Evolutionary conservation across 2,329 filamentous ascomycete genomes (phyloP).

Genomic region (Paecilomyces dactylethromorphus): DNA sequence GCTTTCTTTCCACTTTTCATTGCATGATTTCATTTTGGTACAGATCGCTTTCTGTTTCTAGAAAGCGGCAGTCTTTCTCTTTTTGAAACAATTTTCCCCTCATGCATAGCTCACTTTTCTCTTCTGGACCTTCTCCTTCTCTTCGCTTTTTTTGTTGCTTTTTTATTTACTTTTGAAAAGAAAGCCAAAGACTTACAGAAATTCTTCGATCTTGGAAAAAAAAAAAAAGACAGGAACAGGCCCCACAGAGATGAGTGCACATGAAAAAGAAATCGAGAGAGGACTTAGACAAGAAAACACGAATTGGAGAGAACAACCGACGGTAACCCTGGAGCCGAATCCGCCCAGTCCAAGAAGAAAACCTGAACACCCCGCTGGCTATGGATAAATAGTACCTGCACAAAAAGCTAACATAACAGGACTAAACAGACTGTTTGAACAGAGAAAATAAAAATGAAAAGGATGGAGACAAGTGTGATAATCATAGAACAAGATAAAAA

Average conservation of each 20-base stretch:
- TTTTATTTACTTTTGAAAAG: not conserved
- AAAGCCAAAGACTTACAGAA: not conserved
- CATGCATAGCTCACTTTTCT: not conserved
- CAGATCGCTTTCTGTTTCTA: not conserved
- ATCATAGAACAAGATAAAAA: not conserved
- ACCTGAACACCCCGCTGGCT: not conserved
- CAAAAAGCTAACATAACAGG: slow-evolving; percentile 4
- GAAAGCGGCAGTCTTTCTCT: too few species aligned
- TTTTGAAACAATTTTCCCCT: too few species aligned
- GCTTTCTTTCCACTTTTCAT: not conserved
- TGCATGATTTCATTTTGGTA: not conserved
- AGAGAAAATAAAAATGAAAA: slow-evolving; percentile 1
- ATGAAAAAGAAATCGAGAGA: not conserved
- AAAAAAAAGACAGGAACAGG: not conserved
- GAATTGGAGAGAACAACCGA: not conserved
- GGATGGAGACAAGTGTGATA: not conserved
- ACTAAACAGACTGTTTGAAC: not conserved
- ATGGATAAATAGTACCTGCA: not conserved
- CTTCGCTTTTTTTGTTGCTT: not conserved
- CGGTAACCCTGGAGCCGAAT: not conserved
- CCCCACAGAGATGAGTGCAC: not conserved
- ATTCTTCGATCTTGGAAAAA: not conserved
- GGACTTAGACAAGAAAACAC: not conserved
- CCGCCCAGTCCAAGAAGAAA: not conserved
- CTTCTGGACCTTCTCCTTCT: not conserved